Percentiles rank a stretch among this genome's conserved stretches.
Evolutionary conservation across 306 rosid genomes (phyloP).

Genomic region (Rosa multiflora): DNA sequence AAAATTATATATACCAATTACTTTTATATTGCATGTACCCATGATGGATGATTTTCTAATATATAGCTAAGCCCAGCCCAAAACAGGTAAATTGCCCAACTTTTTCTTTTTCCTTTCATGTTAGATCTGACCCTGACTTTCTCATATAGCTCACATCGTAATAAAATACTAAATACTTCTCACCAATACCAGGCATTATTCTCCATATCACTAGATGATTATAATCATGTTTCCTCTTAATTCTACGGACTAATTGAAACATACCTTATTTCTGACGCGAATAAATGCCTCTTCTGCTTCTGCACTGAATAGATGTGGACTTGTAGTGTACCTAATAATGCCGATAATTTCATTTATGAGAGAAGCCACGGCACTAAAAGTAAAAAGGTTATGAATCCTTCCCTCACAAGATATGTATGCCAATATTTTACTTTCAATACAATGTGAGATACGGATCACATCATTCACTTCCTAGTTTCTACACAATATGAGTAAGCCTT

Average conservation of each 20-base stretch:
- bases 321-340: constrained; percentile 76
- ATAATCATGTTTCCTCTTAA: background rate
- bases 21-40: background rate
- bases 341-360: background rate
- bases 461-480: background rate
- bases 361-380: background rate
- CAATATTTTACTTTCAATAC: background rate
- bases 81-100: background rate
- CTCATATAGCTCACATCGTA: background rate
- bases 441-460: background rate
- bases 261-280: constrained; percentile 84
- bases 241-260: constrained; percentile 1
- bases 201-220: background rate
- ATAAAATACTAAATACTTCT: background rate
- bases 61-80: background rate
- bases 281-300: constrained; percentile 80
- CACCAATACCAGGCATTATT: background rate
- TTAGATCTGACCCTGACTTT: background rate
- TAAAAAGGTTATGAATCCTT: constrained; percentile 5
- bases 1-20: background rate
- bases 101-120: background rate
- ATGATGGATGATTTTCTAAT: background rate
- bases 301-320: constrained; percentile 86
- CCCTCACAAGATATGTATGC: constrained; percentile 8
- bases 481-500: background rate